Base-by-base conservation (phyloP, 345 rosid species). In the Turnera subulata region DNA sequence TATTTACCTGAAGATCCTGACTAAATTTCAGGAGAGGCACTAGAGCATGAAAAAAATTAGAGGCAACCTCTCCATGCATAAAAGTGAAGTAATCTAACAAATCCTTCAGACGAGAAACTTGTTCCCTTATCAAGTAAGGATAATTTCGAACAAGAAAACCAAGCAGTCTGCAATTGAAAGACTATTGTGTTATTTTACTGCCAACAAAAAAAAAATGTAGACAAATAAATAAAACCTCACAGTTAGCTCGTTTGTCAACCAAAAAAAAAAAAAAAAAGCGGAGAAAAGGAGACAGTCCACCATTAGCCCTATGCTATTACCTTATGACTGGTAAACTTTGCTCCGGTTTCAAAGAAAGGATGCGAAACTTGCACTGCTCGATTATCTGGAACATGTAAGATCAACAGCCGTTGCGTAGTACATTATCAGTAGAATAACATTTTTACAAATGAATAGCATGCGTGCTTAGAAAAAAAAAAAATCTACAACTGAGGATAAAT, bases 51-150 rank as follows among this genome's bases (percentile, higher is more conserved):
- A 86, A 82, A 59, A 86, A 81, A 68, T 18, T 56, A 68, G 84
- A 60, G 55, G 94, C 82, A 55, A 84, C 76, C 61, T 70, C 77
- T 47, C 83, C 80, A 64, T 82, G 38, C 81, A 82, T 81, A 68
- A 76, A 79, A 69, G 84, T 70, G 76, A 86, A 86, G 67, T 86
- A 86, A 78, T 89, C 96, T 75, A 89, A 56, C 68, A 89, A 71
- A 64, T 89, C 96, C 78, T 89, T 89, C 75, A 86, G 70, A 52
- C 82, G 86, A 22, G 87, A 66, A 49, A 81, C 72, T 68, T 73
- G 82, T 66, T 86, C 94, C 80, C 80, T 40, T 84, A 89, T 71
- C 2, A 74, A 73, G 65, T 71, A 76, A 51, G 91, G 83, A 73
- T 80, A 76, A 70, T 70, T 71, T 65, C 44, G 80, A 55, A 82